phyloP scores from a whole-genome alignment of 192 early-diverging fungal species.

The Coemansia sp. region DNA sequence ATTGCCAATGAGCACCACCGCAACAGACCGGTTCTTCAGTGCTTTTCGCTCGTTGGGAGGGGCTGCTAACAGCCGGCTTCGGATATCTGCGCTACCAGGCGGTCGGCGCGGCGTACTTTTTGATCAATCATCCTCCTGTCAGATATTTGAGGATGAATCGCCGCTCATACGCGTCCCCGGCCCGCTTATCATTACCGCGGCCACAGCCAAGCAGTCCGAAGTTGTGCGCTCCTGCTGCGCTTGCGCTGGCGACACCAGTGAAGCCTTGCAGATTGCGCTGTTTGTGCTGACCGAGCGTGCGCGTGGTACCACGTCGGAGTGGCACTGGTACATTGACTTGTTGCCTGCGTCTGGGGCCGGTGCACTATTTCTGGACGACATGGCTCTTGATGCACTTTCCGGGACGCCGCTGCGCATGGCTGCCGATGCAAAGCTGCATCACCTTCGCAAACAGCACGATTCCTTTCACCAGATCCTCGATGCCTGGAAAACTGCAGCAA shows the following conservation, averaged over 20 bases:
- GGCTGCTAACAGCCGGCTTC: neutral
- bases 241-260: neutral
- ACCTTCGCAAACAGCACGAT: constrained; percentile 20
- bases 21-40: neutral
- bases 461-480: constrained; percentile 5
- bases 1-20: neutral
- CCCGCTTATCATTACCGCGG: constrained; percentile 23
- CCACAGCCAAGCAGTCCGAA: constrained; percentile 12
- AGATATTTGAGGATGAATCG: neutral
- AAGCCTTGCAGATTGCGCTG: constrained; percentile 20
- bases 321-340: constrained; percentile 30
- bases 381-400: constrained; percentile 11
- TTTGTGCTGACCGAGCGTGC: constrained; percentile 32
- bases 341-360: constrained; percentile 15
- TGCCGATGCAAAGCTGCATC: constrained; percentile 23
- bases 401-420: constrained; percentile 28
- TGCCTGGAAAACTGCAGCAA: constrained; percentile 1
- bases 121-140: neutral
- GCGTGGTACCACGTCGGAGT: constrained; percentile 14
- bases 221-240: constrained; percentile 21
- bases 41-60: constrained; percentile 14
- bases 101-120: constrained; percentile 27
- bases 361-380: constrained; percentile 17
- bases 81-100: neutral
- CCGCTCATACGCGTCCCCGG: constrained; percentile 19